phyloP scores from a whole-genome alignment of 2,329 filamentous ascomycete species.

The Cadophora gregata region DNA sequence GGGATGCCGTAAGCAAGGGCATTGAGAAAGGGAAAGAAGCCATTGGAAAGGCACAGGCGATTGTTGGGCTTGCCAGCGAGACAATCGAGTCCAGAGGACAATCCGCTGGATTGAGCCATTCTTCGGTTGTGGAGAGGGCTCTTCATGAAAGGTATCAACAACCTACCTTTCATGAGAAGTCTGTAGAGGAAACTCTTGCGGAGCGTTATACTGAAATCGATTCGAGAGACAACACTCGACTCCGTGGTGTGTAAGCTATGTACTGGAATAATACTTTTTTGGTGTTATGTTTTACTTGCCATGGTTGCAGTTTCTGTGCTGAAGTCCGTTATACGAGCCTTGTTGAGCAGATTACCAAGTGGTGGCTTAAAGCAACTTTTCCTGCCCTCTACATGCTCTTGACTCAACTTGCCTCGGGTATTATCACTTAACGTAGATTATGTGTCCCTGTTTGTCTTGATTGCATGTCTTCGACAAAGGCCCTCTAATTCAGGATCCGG shows the following conservation, averaged over 20 bases:
- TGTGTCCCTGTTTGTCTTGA: too few species aligned
- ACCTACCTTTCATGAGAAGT: constrained; percentile 51
- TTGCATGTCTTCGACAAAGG: too few species aligned
- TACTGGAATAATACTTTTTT: constrained; percentile 19
- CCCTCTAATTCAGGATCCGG: too few species aligned
- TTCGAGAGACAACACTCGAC: constrained; percentile 43
- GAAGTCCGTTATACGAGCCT: too few species aligned
- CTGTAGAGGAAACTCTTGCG: constrained; percentile 58
- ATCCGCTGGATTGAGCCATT: constrained; percentile 32
- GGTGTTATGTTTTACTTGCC: background rate
- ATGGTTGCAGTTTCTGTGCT: too few species aligned
- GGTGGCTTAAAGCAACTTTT: background rate
- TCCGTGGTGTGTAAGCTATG: constrained; percentile 45
- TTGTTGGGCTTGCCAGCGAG: constrained; percentile 46
- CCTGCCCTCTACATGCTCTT: too few species aligned
- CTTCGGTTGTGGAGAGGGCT: constrained; percentile 51
- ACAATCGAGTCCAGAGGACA: constrained; percentile 50
- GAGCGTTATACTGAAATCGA: constrained; percentile 60
- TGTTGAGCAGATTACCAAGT: background rate
- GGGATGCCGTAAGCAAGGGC: constrained; percentile 44
- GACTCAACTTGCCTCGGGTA: too few species aligned
- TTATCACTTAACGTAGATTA: too few species aligned
- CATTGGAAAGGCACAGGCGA: constrained; percentile 49
- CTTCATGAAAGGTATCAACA: constrained; percentile 59
- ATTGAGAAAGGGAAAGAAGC: constrained; percentile 47